Conservation (phyloP, 1,284 basidiomycete species). For the Leccinum griseonigrum region DNA sequence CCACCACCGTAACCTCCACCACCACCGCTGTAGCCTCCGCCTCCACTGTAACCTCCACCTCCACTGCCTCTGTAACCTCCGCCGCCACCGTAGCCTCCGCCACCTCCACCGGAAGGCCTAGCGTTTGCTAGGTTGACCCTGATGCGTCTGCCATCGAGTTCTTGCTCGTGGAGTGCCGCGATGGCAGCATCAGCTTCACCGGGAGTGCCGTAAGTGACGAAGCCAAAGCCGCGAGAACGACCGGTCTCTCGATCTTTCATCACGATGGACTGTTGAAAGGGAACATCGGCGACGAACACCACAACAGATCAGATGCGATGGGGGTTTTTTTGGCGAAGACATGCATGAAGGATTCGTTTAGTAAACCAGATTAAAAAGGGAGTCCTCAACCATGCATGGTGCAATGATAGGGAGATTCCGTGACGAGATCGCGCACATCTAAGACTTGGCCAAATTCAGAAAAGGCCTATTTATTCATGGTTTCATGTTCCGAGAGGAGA, state of each 20-base stretch:
- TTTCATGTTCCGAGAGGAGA: too few species aligned
- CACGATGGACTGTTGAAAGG: conserved; percentile 72
- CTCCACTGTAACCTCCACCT: conserved; percentile 12
- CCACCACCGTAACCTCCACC: conserved; percentile 6
- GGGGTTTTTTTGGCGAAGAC: conserved; percentile 9
- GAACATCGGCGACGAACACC: conserved; percentile 6
- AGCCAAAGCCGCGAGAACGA: conserved; percentile 95
- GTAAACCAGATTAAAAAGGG: conserved; percentile 27
- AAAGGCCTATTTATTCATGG: conserved; percentile 61
- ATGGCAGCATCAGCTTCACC: conserved; percentile 81
- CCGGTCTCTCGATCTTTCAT: conserved; percentile 91
- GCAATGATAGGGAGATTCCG: conserved; percentile 39
- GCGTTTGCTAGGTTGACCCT: conserved; percentile 94
- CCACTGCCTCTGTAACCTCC: conserved; percentile 8
- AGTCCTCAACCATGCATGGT: conserved; percentile 34
- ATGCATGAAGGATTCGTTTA: conserved; percentile 33
- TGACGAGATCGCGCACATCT: conserved; percentile 63
- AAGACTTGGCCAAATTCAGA: conserved; percentile 57
- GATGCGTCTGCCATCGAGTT: conserved; percentile 91
- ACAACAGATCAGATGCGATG: neutral
- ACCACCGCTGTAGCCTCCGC: conserved; percentile 1
- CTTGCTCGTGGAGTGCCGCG: conserved; percentile 77
- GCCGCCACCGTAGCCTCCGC: neutral
- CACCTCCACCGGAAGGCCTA: conserved; percentile 40
- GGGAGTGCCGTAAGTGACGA: conserved; percentile 70